Evolutionary conservation across 139 green algal species (phyloP).

Genomic region (Volvox reticuliferus): DNA sequence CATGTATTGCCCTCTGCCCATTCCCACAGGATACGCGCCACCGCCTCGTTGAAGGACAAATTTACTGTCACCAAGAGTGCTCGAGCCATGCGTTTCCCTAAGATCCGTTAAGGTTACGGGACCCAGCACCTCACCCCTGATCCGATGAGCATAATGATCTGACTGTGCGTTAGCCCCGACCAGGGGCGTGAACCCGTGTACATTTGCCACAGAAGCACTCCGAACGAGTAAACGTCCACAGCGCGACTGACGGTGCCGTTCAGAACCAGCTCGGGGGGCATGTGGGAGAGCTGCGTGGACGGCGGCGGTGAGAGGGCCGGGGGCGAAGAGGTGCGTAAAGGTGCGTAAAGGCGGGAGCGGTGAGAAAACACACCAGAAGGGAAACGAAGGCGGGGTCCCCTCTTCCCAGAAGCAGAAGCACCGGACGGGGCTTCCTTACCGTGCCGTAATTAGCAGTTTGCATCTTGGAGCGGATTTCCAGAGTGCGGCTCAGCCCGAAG

Average conservation of each 20-base stretch:
- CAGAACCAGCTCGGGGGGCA: slow-evolving; percentile 54
- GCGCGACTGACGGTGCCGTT: slow-evolving; percentile 47
- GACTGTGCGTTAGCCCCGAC: slow-evolving; percentile 59
- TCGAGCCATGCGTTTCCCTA: too few species aligned
- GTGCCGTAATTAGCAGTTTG: slow-evolving; percentile 62
- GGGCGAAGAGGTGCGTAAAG: not conserved
- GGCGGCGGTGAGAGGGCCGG: not conserved
- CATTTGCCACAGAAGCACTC: slow-evolving; percentile 72
- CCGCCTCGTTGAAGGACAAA: too few species aligned
- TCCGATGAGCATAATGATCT: slow-evolving; percentile 56
- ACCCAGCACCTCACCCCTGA: slow-evolving; percentile 8
- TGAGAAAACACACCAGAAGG: not conserved
- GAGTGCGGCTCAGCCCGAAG: slow-evolving; percentile 74
- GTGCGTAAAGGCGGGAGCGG: not conserved
- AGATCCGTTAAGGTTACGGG: too few species aligned
- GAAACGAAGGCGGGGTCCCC: not conserved
- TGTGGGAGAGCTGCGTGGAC: slow-evolving; percentile 42
- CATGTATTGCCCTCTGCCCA: too few species aligned
- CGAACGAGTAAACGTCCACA: slow-evolving; percentile 56
- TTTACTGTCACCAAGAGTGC: too few species aligned
- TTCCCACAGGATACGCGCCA: too few species aligned
- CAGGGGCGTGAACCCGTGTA: slow-evolving; percentile 70
- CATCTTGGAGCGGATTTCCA: slow-evolving; percentile 53
- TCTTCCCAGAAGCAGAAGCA: not conserved
- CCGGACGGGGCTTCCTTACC: not conserved